A percentile compares a stretch with the other conserved stretches of the same genome.
Conservation (phyloP, 345 rosid species). For the Sisymbrium irio region DNA sequence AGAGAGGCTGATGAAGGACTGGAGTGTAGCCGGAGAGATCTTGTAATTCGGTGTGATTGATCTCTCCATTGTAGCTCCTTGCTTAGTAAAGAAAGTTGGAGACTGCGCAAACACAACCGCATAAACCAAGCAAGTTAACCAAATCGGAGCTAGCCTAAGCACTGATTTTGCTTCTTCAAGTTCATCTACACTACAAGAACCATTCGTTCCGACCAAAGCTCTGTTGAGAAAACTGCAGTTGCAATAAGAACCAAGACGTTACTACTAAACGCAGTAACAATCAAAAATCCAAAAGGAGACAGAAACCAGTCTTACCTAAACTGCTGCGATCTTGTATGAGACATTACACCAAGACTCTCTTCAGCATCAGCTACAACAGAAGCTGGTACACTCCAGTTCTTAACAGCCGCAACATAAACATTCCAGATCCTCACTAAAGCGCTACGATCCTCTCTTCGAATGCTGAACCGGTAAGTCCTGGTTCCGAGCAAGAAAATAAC, state of each 20-base stretch:
- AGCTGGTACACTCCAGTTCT: slow-evolving; percentile 46
- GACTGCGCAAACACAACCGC: slow-evolving; percentile 55
- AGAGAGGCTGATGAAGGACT: slow-evolving; percentile 41
- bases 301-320: slow-evolving; percentile 38
- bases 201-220: slow-evolving; percentile 44
- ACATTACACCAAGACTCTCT: slow-evolving; percentile 38
- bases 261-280: background rate
- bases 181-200: slow-evolving; percentile 44
- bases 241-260: background rate
- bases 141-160: slow-evolving; percentile 56
- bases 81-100: slow-evolving; percentile 59
- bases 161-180: slow-evolving; percentile 60
- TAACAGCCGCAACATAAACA: slow-evolving; percentile 54
- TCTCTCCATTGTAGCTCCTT: slow-evolving; percentile 66
- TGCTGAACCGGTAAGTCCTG: slow-evolving; percentile 50
- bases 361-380: slow-evolving; percentile 31
- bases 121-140: slow-evolving; percentile 48
- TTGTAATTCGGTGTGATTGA: slow-evolving; percentile 31
- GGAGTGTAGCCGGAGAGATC: slow-evolving; percentile 56
- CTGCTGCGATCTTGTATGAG: slow-evolving; percentile 39
- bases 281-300: background rate
- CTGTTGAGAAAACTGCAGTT: slow-evolving; percentile 49
- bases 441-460: slow-evolving; percentile 41
- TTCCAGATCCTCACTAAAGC: slow-evolving; percentile 56
- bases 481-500: slow-evolving; percentile 56